Conservation (phyloP, 306 rosid species). For the Delonix regia region DNA sequence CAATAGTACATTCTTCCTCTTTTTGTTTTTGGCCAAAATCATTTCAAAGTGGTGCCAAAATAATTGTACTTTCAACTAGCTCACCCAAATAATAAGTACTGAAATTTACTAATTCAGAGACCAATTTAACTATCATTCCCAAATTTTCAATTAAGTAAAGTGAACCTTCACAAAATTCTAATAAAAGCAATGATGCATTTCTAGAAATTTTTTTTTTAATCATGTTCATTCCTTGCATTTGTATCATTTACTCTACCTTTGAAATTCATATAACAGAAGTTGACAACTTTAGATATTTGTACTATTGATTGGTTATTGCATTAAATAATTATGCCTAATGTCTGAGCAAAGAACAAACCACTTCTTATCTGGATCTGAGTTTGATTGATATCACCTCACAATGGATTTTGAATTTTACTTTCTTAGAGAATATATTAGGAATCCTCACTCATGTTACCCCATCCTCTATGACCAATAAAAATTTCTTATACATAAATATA, state of each 20-base stretch:
- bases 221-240: conserved; percentile 2
- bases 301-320: too few relatives aligned
- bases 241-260: neutral
- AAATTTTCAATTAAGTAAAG: neutral
- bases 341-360: conserved; percentile 8
- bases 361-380: conserved; percentile 10
- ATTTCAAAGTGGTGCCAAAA: neutral
- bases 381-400: conserved; percentile 1
- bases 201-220: neutral
- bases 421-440: neutral
- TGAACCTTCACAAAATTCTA: conserved; percentile 11
- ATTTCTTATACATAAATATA: neutral
- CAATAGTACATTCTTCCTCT: neutral
- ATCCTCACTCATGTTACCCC: neutral
- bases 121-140: neutral
- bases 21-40: conserved; percentile 1
- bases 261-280: neutral
- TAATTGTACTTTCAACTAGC: conserved; percentile 9
- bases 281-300: too few relatives aligned
- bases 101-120: neutral
- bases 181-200: neutral
- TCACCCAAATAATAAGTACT: neutral
- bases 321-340: neutral
- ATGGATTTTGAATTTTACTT: neutral
- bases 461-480: conserved; percentile 17